Evolutionary conservation across 108 stramenopile species (phyloP).

Genomic region (Nitzschia sp.): DNA sequence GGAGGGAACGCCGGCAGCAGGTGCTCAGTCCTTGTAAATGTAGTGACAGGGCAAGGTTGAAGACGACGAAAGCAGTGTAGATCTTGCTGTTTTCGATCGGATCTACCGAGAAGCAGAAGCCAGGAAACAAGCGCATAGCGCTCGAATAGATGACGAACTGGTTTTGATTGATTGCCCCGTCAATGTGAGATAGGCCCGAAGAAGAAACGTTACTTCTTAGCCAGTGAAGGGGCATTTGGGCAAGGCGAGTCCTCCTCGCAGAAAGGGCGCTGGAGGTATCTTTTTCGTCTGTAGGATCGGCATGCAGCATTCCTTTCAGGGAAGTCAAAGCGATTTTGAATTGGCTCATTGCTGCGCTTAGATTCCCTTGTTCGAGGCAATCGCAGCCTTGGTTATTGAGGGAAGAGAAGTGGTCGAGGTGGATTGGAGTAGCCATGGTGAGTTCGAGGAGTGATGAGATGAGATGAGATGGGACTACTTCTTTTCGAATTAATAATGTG

Average conservation of each 20-base stretch:
- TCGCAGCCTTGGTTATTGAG: constrained; percentile 12
- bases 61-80: constrained; percentile 6
- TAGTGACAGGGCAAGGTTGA: constrained; percentile 2
- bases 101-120: neutral
- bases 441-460: too few relatives aligned
- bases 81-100: neutral
- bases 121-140: constrained; percentile 2
- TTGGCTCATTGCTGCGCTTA: neutral
- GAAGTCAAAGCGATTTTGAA: constrained; percentile 1
- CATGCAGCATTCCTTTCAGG: neutral
- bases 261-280: neutral
- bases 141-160: neutral
- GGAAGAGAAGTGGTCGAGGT: neutral
- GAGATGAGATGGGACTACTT: too few relatives aligned
- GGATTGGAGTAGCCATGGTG: neutral
- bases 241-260: neutral
- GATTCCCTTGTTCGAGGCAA: neutral
- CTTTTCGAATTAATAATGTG: too few relatives aligned
- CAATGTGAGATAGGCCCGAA: neutral
- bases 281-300: neutral
- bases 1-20: neutral
- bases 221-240: neutral
- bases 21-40: neutral
- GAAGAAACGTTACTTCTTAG: neutral
- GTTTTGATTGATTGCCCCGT: too few relatives aligned